A percentile compares a stretch with the other conserved stretches of the same genome.
Conservation (phyloP, 78 protist species). For the Dictyostelium citrinum region DNA sequence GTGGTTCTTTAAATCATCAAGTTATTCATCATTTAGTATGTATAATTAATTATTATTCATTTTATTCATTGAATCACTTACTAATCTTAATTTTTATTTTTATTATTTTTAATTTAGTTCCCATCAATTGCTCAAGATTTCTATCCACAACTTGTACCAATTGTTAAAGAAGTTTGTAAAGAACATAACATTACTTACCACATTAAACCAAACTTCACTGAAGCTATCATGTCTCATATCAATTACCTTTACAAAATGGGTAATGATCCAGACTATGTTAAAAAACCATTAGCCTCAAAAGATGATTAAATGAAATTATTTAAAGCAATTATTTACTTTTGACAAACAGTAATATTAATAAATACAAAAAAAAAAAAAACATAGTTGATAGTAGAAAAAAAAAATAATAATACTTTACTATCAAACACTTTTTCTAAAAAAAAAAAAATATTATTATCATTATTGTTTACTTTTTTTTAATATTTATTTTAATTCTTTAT, state of each 20-base stretch:
- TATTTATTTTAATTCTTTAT: too few species aligned
- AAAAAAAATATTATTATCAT: not conserved
- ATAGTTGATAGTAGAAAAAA: not conserved
- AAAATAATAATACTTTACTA: not conserved
- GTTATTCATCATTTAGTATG: constrained; percentile 63
- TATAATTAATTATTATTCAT: not conserved
- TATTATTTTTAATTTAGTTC: not conserved
- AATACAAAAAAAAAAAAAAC: not conserved
- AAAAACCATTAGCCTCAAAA: not conserved
- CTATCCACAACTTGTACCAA: constrained; percentile 66
- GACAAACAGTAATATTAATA: not conserved
- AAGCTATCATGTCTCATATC: constrained; percentile 47
- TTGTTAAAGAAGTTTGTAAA: constrained; percentile 50
- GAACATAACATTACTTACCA: constrained; percentile 36
- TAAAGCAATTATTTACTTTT: not conserved
- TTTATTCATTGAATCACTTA: not conserved
- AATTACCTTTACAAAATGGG: constrained; percentile 74
- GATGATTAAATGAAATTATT: not conserved
- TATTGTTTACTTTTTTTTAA: not conserved
- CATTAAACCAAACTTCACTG: constrained; percentile 16
- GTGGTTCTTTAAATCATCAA: constrained; percentile 67
- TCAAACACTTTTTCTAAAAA: not conserved
- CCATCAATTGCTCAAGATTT: constrained; percentile 56
- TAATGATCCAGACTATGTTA: constrained; percentile 57
- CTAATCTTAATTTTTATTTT: not conserved